These are phyloP conservation scores for Neonectria ditissima DNA, from an alignment of 2,329 filamentous ascomycete species.

Conservation along the genomic window DNA sequence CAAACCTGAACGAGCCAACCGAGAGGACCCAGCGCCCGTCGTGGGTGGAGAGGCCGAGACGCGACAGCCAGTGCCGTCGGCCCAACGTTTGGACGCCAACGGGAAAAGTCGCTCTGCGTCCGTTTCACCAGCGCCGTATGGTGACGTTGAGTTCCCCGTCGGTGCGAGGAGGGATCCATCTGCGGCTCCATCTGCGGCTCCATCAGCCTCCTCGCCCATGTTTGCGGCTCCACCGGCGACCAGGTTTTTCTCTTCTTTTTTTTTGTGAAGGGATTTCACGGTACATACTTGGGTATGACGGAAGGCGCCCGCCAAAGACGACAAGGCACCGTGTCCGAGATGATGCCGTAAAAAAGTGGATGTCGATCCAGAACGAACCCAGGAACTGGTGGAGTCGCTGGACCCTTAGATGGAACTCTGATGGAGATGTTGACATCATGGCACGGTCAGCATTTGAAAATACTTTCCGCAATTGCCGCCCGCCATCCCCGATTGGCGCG, in stretches of 20 bases:
- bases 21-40: background rate
- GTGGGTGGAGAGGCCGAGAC: background rate
- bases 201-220: background rate
- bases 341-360: slow-evolving; percentile 14
- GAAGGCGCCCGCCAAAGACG: background rate
- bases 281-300: background rate
- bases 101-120: slow-evolving; percentile 1
- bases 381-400: slow-evolving; percentile 5
- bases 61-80: background rate
- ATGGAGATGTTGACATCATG: background rate
- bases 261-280: background rate
- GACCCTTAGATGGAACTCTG: background rate
- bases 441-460: background rate
- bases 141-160: slow-evolving; percentile 4
- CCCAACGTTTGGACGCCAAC: background rate
- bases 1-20: background rate
- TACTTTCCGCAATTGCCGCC: slow-evolving; percentile 8
- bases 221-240: background rate
- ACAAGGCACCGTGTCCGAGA: slow-evolving; percentile 9
- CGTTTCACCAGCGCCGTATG: slow-evolving; percentile 3
- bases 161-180: background rate
- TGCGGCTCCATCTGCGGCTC: background rate
- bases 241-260: no score
- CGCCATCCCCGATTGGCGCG: background rate
- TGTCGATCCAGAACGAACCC: background rate